phyloP scores from a whole-genome alignment of 805 yeast genomes.

The Kodamaea leandrae region DNA sequence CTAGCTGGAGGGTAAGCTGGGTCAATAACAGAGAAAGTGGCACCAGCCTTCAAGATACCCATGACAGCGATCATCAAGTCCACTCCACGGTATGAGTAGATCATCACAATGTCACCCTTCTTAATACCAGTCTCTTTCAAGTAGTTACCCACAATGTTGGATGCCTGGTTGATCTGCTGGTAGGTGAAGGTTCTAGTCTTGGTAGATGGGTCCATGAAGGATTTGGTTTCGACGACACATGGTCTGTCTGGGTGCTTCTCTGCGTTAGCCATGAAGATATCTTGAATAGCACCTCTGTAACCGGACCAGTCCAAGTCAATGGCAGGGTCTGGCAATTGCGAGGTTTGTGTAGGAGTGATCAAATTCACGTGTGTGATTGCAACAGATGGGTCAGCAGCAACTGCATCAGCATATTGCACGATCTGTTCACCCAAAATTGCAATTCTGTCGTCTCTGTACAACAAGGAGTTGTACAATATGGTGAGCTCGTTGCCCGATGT shows the following conservation, averaged over 20 bases:
- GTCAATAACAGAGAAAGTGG: constrained; percentile 96
- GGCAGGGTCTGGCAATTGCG: constrained; percentile 82
- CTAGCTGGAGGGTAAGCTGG: constrained; percentile 99
- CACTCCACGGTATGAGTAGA: constrained; percentile 96
- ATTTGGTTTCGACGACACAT: constrained; percentile 90
- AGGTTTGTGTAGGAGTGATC: constrained; percentile 62
- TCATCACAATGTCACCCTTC: constrained; percentile 95
- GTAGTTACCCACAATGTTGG: constrained; percentile 90
- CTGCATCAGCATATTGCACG: constrained; percentile 44
- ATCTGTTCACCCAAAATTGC: constrained; percentile 72
- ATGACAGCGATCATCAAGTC: constrained; percentile 94
- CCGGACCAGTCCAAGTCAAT: constrained; percentile 84
- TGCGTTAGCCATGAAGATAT: constrained; percentile 88
- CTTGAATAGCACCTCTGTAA: constrained; percentile 94
- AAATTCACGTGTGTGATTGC: constrained; percentile 62
- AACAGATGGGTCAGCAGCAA: constrained; percentile 33
- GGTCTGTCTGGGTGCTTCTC: constrained; percentile 77
- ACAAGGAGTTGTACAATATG: constrained; percentile 69
- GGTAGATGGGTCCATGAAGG: constrained; percentile 51
- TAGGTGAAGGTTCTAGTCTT: constrained; percentile 76
- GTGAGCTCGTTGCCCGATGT: constrained; percentile 29
- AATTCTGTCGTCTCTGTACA: constrained; percentile 71
- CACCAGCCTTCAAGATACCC: constrained; percentile 98
- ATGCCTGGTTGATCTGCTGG: constrained; percentile 85
- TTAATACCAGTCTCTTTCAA: constrained; percentile 76